Conservation (phyloP, 306 rosid genomes). For the Senna siamea region DNA sequence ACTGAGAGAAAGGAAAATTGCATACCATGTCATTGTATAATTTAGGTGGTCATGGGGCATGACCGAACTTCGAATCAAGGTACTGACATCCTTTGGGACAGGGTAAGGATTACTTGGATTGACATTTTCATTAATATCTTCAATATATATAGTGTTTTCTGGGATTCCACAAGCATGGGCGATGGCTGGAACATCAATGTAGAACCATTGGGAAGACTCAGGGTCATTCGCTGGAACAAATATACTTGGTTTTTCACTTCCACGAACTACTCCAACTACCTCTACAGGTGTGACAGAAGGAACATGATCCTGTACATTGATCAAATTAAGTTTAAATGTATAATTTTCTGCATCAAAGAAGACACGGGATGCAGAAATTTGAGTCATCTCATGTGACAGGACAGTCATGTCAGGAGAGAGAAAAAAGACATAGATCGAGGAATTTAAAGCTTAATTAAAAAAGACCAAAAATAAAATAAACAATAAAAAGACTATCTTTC, state of each 20-base stretch:
- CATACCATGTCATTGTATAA: conserved; percentile 91
- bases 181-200: conserved; percentile 85
- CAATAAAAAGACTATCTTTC: background rate
- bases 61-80: conserved; percentile 79
- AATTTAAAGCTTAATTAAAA: background rate
- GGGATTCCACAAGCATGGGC: conserved; percentile 74
- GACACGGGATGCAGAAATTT: background rate
- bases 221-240: conserved; percentile 97
- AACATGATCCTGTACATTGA: conserved; percentile 57
- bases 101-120: conserved; percentile 90
- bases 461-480: too few species aligned
- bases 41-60: conserved; percentile 95
- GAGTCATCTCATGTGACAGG: background rate
- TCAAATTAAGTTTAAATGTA: conserved; percentile 31
- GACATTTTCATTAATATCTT: conserved; percentile 73
- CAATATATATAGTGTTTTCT: conserved; percentile 69
- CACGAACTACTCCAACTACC: conserved; percentile 83
- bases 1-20: conserved; percentile 17
- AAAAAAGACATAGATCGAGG: background rate
- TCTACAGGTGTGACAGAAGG: conserved; percentile 53
- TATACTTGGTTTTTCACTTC: conserved; percentile 93
- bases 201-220: conserved; percentile 82
- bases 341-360: conserved; percentile 24
- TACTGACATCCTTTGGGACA: conserved; percentile 76
- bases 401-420: background rate